These are phyloP conservation scores for Penicillium sp. DNA, from an alignment of 2,329 filamentous ascomycete species.

Conservation along the genomic window DNA sequence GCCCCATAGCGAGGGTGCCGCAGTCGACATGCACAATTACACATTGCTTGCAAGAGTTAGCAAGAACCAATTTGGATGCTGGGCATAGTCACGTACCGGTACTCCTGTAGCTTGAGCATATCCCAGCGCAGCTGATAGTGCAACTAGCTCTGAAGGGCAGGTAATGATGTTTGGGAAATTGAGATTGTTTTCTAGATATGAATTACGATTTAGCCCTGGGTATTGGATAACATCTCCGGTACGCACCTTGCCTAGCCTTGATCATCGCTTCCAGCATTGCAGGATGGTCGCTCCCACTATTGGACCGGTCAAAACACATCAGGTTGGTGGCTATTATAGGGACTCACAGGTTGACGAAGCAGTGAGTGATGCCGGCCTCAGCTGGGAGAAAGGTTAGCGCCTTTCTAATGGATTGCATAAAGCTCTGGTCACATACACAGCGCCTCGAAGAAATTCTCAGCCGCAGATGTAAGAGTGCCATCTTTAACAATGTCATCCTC, in stretches of 20 bases:
- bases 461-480: conserved; percentile 8
- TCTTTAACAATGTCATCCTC: conserved; percentile 2
- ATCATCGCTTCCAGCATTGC: conserved; percentile 69
- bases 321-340: no score
- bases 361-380: conserved; percentile 31
- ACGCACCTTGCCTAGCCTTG: conserved; percentile 57
- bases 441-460: conserved; percentile 18
- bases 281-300: conserved; percentile 48
- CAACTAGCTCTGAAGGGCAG: conserved; percentile 73
- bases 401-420: not conserved
- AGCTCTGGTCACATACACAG: conserved; percentile 7
- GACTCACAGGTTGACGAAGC: conserved; percentile 39
- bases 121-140: conserved; percentile 70
- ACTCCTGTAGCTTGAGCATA: conserved; percentile 61
- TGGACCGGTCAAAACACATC: not conserved
- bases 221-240: conserved; percentile 8
- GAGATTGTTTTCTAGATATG: conserved; percentile 21
- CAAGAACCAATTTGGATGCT: not conserved
- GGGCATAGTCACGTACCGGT: conserved; percentile 39
- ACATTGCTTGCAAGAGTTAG: conserved; percentile 31
- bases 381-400: conserved; percentile 3
- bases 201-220: not conserved
- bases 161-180: conserved; percentile 64
- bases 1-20: conserved; percentile 66
- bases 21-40: conserved; percentile 72